Evolutionary conservation across 148 eudicot species (phyloP).

Genomic region (Diospyros lotus): DNA sequence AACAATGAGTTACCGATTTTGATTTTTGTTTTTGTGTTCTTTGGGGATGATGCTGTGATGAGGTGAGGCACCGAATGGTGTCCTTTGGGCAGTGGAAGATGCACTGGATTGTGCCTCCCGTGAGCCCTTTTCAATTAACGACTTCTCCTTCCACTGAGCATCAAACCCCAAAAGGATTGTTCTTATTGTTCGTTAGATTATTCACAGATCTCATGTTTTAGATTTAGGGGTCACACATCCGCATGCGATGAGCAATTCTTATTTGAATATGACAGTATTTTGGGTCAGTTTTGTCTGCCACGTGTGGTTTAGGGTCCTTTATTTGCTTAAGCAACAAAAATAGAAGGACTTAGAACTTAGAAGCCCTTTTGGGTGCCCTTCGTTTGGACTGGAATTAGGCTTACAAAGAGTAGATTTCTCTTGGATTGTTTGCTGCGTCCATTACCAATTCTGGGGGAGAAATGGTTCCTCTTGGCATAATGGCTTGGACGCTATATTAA

Average conservation of each 20-base stretch:
- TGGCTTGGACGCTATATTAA: constrained; percentile 64
- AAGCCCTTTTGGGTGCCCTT: too few relatives aligned
- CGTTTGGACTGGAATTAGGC: too few relatives aligned
- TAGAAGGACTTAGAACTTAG: too few relatives aligned
- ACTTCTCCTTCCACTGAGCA: constrained; percentile 98
- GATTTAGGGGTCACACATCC: neutral
- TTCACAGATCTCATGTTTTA: too few relatives aligned
- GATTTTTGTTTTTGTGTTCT: neutral
- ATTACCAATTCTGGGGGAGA: constrained; percentile 64
- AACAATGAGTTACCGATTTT: neutral
- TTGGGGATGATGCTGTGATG: constrained; percentile 41
- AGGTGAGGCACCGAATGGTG: constrained; percentile 40
- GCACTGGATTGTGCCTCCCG: constrained; percentile 30
- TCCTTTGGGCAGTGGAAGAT: constrained; percentile 59
- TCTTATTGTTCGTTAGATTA: too few relatives aligned
- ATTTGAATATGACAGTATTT: neutral
- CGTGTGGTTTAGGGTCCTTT: too few relatives aligned
- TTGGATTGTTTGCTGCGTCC: constrained; percentile 28
- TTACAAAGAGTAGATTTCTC: too few relatives aligned
- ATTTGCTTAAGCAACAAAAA: too few relatives aligned
- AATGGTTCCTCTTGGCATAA: constrained; percentile 47
- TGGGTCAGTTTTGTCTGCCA: too few relatives aligned
- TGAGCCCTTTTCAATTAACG: constrained; percentile 55
- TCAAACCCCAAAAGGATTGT: neutral
- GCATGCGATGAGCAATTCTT: too few relatives aligned